Base-by-base conservation (phyloP, 2,329 filamentous ascomycete species). In the Colletotrichum sp. region DNA sequence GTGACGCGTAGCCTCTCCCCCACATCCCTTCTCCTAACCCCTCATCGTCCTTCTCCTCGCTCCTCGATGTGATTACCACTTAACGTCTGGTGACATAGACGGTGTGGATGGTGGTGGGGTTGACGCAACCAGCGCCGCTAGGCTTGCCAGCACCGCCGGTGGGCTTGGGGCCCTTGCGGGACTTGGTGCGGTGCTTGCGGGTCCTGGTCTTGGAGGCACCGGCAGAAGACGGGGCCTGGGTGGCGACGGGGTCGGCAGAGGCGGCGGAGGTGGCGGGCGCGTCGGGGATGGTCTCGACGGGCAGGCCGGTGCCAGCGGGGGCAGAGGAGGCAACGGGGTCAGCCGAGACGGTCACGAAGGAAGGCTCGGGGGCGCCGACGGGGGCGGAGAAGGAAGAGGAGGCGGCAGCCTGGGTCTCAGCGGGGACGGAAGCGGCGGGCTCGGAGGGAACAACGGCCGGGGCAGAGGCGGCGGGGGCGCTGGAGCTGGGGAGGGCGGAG, bases 141-240 rank as follows among this genome's bases (percentile, higher is more conserved):
- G 36, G 59, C 7, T 22, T 16, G 11, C 55, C 32, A 32, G 68
- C 61, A 5, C 55, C 48, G 6, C 4, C 11, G 6, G 73, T 75
- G 2, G 73, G 69, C 19, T 44, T 27, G 32, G 73, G 69, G 44
- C 69, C 73, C 22, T 48, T 63, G 39, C 66, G 16, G 7, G 48
- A n/a, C 55, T 57, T 57, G 39, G 55, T 59, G 52, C 52, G 67
- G 30, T 55, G 19, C 61, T 48, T 72, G 64, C 57, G 59, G 19
- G 71, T 74, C 67, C 39, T 73, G 64, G 71, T 74, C 67, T 74
- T 73, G 71, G 71, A 73, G 9, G 65, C 44, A 13, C 34, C 27
- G 44, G 44, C 61, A 1, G 65, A 68, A 12, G 67, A 52, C 44
- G 44, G 60, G 16, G 39, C 59, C 36, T 25, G n/a, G 71, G 71